Base-by-base conservation (phyloP, 2,329 filamentous ascomycete species). In the Rutstroemia sp. region DNA sequence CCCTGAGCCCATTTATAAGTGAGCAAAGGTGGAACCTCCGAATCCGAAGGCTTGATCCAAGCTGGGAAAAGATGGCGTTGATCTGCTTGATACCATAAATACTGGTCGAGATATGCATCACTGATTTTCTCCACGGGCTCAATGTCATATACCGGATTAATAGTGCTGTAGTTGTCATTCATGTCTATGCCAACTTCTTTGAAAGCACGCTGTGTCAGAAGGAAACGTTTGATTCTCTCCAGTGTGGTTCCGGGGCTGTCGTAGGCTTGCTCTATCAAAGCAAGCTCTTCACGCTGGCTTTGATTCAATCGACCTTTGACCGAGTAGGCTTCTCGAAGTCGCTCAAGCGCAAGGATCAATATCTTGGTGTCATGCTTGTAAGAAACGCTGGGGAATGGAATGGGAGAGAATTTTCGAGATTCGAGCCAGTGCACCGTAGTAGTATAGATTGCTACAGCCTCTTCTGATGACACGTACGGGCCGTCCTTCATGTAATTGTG, bases 301-400 rank as follows among this genome's bases (percentile, higher is more conserved):
- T 99, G 94, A 65, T 99, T 99, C 51, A 99, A 78, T 59, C 94
- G 83, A 10, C 94, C 94, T 74, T 99, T 99, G 57, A 97, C 95
- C 1, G 92, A 97, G 73, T 99, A 99, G 9, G 94, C 89, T 72
- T 99, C 94, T 59, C 94, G 84, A 49, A 99, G 76, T 58, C 94
- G 85, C 74, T 99, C 94, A 19, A 99, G 79, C 1, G 94, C 94
- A 58, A 99, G 79, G 64, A 99, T 99, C 47, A 99, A 78, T 63
- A 99, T 99, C 76, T 99, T 99, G 51, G 94, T 99, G 72, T 99
- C 94, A 68, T 99, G 94, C 76, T 99, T 99, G 79, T 99, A 99
- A 2, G 92, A 97, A 42, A 99, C 94, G 70, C 91, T 96, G 1
- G 94, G 94, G 79, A 99, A 99, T 0, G 95, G 95, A 66, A 99